Percentiles rank a stretch among this genome's conserved stretches.
Evolutionary conservation across 768 basidiomycete species (phyloP).

Genomic region (Tylopilus felleus): DNA sequence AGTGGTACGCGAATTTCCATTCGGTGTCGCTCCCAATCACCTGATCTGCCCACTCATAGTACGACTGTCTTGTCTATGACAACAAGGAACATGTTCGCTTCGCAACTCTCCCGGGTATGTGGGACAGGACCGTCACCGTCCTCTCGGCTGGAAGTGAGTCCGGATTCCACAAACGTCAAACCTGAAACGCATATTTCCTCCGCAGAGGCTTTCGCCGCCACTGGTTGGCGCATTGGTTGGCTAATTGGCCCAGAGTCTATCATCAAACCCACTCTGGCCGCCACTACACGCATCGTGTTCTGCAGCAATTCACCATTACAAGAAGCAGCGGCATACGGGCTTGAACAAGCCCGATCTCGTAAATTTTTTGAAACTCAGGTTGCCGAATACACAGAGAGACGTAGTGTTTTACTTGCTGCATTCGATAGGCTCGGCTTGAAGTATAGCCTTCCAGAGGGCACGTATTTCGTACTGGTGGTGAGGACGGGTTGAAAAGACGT

Average conservation of each 20-base stretch:
- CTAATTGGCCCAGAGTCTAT: slow-evolving; percentile 83
- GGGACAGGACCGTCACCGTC: slow-evolving; percentile 96
- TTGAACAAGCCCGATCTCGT: slow-evolving; percentile 72
- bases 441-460: slow-evolving; percentile 87
- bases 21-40: background rate
- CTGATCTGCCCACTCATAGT: slow-evolving; percentile 43
- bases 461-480: slow-evolving; percentile 87
- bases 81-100: slow-evolving; percentile 87
- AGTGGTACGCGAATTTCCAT: slow-evolving; percentile 62
- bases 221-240: slow-evolving; percentile 98
- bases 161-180: background rate
- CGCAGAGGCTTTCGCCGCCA: slow-evolving; percentile 91
- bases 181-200: background rate
- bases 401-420: slow-evolving; percentile 67
- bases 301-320: slow-evolving; percentile 93
- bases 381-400: slow-evolving; percentile 75
- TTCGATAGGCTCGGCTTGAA: slow-evolving; percentile 81
- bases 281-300: slow-evolving; percentile 91
- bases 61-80: slow-evolving; percentile 91
- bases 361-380: slow-evolving; percentile 77
- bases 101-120: slow-evolving; percentile 95
- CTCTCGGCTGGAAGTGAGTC: slow-evolving; percentile 89
- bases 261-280: slow-evolving; percentile 83
- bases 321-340: slow-evolving; percentile 87
- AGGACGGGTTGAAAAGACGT: slow-evolving; percentile 22